Conservation (phyloP, 2,329 filamentous ascomycete genomes). For the Botrytis deweyae region DNA sequence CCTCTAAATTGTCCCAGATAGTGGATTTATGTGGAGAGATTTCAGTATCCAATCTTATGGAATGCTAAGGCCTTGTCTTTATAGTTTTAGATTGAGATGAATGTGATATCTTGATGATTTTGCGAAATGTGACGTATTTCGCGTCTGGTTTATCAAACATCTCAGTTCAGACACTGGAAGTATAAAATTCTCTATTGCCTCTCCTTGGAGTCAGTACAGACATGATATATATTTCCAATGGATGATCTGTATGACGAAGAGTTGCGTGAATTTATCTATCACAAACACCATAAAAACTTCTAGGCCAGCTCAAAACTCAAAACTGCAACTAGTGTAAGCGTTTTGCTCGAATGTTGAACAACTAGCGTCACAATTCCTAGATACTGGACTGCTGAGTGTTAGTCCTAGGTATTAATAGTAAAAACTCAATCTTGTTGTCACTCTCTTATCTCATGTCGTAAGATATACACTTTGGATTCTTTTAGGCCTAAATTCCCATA, state of each 20-base stretch:
- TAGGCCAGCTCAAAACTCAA: not conserved
- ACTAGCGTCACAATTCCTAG: not conserved
- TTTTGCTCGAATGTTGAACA: not conserved
- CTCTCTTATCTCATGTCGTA: too few relatives aligned
- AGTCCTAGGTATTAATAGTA: too few relatives aligned
- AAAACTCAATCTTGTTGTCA: too few relatives aligned
- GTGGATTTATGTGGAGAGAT: not conserved
- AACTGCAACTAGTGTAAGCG: not conserved
- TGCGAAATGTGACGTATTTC: not conserved
- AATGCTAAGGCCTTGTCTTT: not conserved
- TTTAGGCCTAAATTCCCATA: too few relatives aligned
- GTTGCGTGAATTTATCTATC: too few relatives aligned
- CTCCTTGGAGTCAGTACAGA: not conserved
- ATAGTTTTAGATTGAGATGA: not conserved
- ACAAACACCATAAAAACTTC: not conserved
- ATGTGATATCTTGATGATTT: not conserved
- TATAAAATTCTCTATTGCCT: not conserved
- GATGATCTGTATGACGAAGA: too few relatives aligned
- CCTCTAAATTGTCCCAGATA: not conserved
- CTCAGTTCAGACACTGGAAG: not conserved
- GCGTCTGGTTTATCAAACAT: not conserved
- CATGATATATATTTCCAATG: not conserved
- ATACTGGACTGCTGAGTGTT: not conserved
- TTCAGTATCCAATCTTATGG: not conserved
- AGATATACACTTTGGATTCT: too few relatives aligned